phyloP scores from a whole-genome alignment of 2,329 filamentous ascomycete genomes.

The Didymella sp. region DNA sequence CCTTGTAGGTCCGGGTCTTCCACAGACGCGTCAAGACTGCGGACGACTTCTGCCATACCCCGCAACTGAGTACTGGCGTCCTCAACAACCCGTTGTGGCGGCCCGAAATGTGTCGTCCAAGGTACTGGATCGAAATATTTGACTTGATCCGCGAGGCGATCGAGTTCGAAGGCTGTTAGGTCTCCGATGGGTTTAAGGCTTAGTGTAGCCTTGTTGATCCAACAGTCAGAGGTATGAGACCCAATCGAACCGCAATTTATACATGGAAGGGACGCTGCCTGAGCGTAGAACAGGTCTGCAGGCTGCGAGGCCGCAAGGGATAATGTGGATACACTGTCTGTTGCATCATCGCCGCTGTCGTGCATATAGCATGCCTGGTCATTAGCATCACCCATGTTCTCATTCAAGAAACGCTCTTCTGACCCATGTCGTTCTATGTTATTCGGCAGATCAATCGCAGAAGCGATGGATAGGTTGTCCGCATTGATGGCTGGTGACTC shows the following conservation, averaged over 20 bases:
- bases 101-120: slow-evolving; percentile 30
- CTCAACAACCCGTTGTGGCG: slow-evolving; percentile 16
- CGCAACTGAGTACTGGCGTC: slow-evolving; percentile 6
- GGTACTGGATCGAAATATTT: slow-evolving; percentile 36
- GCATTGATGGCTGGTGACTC: neutral
- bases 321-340: neutral
- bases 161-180: slow-evolving; percentile 23
- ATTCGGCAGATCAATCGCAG: too few species aligned
- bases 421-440: neutral
- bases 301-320: neutral
- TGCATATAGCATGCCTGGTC: too few species aligned
- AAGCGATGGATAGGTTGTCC: neutral
- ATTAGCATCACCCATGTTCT: neutral
- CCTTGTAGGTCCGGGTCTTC: slow-evolving; percentile 23
- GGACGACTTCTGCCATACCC: slow-evolving; percentile 27
- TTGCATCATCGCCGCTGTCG: neutral
- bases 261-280: slow-evolving; percentile 23
- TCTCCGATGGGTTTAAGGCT: slow-evolving; percentile 14
- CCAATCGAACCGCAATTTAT: slow-evolving; percentile 34
- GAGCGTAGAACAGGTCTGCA: neutral
- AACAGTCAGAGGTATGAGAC: neutral
- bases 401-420: neutral
- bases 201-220: neutral
- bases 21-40: slow-evolving; percentile 28
- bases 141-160: slow-evolving; percentile 21